Evolutionary conservation across 2,329 filamentous ascomycete species (phyloP), one percentile per base, ranked within the genome.

Genomic region (Fusarium albidum): DNA sequence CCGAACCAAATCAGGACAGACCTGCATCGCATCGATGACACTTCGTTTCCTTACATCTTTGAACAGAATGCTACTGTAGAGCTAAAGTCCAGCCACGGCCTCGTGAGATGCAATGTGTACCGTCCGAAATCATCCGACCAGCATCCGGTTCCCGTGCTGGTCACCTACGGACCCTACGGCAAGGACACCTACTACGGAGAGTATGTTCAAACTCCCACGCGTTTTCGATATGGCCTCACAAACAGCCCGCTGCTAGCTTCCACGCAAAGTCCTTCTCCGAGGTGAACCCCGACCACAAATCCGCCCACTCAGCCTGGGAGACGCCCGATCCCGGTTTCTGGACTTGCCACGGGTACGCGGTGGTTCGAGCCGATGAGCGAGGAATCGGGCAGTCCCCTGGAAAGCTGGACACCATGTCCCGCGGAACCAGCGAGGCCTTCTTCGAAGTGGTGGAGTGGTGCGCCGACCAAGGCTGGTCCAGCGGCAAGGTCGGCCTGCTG

Each of bases 141-240:
- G n/a, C n/a, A n/a, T 10, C 55, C 25, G 10, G 49, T 79, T 17
- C 88, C 88, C 0, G 87, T 89, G 0, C 69, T 91, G 9, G 82
- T 88, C 3, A 91, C 87, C 0, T 91, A 91, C 59, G 88, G 88
- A 0, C 88, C 88, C 0, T 91, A 91, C 58, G 88, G 88, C 38
- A 91, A 91, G 62, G 87, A 91, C 61, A 88, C 90, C 29, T 82
- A 78, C 15, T 90, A 90, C 67, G 75, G 77, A 51, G 74, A 79
- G 75, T 78, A 62, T 60, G 71, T 45, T 47, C 8, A 12, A 2
- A 55, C n/a, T 9, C 21, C 3, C 0, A 0, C n/a, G n/a, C n/a
- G n/a, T n/a, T n/a, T 37, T 45, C 10, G 4, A 45, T 5, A 45
- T 14, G n/a, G n/a, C n/a, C 2, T 1, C 4, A 8, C 1, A 32